phyloP scores from a whole-genome alignment of 305 asterid species.

The Caryopteris hybrid region DNA sequence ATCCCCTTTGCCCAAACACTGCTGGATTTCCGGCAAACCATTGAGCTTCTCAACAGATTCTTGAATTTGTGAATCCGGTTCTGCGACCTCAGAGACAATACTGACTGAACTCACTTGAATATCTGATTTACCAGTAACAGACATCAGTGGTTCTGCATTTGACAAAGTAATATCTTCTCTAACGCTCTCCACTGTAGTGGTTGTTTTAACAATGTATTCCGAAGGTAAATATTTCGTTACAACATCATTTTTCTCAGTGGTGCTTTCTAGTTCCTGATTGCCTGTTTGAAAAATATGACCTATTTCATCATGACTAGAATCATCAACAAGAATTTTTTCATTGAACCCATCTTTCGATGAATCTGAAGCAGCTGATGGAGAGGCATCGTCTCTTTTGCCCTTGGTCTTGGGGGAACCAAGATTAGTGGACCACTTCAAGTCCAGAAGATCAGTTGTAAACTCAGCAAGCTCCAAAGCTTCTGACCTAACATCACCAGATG shows the following conservation, averaged over 20 bases:
- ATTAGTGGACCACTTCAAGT: constrained; percentile 87
- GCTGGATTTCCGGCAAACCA: constrained; percentile 14
- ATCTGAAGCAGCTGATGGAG: constrained; percentile 25
- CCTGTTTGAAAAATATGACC: constrained; percentile 13
- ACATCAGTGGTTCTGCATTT: constrained; percentile 16
- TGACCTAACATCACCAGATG: constrained; percentile 27
- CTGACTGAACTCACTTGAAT: constrained; percentile 16
- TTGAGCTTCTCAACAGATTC: constrained; percentile 19
- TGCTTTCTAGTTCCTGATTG: constrained; percentile 17
- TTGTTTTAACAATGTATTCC: constrained; percentile 21
- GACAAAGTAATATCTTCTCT: constrained; percentile 8
- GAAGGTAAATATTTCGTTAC: constrained; percentile 24
- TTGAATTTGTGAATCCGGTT: constrained; percentile 21
- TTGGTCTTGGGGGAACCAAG: constrained; percentile 44
- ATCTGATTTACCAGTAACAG: constrained; percentile 21
- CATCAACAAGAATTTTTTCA: constrained; percentile 18
- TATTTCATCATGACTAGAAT: constrained; percentile 16
- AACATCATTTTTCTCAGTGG: constrained; percentile 20
- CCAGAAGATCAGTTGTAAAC: constrained; percentile 92
- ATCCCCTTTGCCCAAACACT: constrained; percentile 21
- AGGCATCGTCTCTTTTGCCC: constrained; percentile 23
- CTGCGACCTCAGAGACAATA: constrained; percentile 23
- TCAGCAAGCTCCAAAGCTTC: constrained; percentile 80
- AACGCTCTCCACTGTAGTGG: constrained; percentile 20
- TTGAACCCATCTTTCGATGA: constrained; percentile 17